These are phyloP conservation scores for Coccomyxa sp. DNA, from an alignment of 139 green algal genomes.

Conservation along the genomic window DNA sequence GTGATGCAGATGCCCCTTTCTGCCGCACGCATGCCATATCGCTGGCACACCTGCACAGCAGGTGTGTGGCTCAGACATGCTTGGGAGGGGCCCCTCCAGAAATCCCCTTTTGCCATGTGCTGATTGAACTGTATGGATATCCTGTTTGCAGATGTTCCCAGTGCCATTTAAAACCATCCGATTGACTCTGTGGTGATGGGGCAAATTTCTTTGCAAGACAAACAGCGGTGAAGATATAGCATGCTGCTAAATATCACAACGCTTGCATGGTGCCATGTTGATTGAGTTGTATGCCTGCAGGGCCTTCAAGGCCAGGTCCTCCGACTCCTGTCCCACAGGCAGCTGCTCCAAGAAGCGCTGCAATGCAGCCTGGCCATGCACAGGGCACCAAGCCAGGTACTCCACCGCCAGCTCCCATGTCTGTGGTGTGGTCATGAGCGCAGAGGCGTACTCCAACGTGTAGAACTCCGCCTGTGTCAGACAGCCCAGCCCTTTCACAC, in stretches of 20 bases:
- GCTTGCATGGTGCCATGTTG: too few species aligned
- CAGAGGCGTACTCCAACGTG: not conserved
- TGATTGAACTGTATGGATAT: not conserved
- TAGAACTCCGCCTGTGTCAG: not conserved
- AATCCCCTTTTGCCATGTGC: not conserved
- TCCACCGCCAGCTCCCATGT: not conserved
- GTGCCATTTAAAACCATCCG: not conserved
- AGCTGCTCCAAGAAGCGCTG: not conserved
- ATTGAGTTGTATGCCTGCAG: not conserved
- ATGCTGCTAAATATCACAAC: too few species aligned
- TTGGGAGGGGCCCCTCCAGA: not conserved
- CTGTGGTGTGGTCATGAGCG: not conserved
- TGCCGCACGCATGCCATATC: not conserved
- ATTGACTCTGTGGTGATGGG: not conserved
- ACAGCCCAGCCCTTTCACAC: not conserved
- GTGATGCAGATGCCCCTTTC: not conserved
- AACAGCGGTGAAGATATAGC: not conserved
- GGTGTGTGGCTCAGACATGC: not conserved
- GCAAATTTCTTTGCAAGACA: not conserved
- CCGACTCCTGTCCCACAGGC: not conserved
- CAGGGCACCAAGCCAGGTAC: not conserved
- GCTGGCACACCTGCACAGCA: not conserved
- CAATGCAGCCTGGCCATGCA: not conserved
- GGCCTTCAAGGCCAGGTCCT: not conserved
- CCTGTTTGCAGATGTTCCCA: not conserved